Evolutionary conservation across 768 basidiomycete species (phyloP).

Genomic region (Agaricus bisporus): DNA sequence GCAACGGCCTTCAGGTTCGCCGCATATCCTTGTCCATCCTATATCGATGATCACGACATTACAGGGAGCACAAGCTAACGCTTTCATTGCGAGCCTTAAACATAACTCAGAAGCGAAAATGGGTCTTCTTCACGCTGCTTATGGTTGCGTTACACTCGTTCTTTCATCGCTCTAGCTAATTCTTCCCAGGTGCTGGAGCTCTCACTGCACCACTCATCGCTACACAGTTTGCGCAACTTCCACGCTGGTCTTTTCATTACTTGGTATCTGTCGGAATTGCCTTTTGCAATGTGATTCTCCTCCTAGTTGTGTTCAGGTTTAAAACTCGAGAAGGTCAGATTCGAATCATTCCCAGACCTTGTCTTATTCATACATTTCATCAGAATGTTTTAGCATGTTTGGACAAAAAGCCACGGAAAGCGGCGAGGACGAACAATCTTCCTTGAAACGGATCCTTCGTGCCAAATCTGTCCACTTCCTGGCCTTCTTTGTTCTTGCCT

Average conservation of each 20-base stretch:
- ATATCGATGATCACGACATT: neutral
- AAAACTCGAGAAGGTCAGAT: conserved; percentile 60
- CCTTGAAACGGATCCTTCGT: conserved; percentile 43
- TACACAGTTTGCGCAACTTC: conserved; percentile 69
- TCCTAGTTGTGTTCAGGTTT: conserved; percentile 59
- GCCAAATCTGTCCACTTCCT: conserved; percentile 53
- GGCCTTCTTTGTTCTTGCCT: conserved; percentile 58
- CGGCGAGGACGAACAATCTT: conserved; percentile 30
- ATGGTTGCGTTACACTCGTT: conserved; percentile 32
- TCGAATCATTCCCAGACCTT: neutral
- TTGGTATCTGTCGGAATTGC: conserved; percentile 66
- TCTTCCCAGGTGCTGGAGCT: conserved; percentile 55
- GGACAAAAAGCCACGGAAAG: conserved; percentile 40
- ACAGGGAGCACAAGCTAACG: conserved; percentile 72
- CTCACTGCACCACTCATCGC: conserved; percentile 67
- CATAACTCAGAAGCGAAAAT: conserved; percentile 56
- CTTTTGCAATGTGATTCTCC: conserved; percentile 41
- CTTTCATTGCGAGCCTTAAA: conserved; percentile 55
- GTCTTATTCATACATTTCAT: neutral
- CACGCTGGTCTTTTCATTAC: conserved; percentile 75
- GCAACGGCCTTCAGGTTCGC: conserved; percentile 38
- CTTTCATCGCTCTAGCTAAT: neutral
- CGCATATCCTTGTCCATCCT: neutral
- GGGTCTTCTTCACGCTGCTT: conserved; percentile 61
- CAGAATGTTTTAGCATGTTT: conserved; percentile 49